Percentiles rank a stretch among this genome's conserved stretches.
These are phyloP conservation scores for Penicillium maclennaniae DNA, from an alignment of 495 filamentous ascomycete genomes.

Conservation along the genomic window DNA sequence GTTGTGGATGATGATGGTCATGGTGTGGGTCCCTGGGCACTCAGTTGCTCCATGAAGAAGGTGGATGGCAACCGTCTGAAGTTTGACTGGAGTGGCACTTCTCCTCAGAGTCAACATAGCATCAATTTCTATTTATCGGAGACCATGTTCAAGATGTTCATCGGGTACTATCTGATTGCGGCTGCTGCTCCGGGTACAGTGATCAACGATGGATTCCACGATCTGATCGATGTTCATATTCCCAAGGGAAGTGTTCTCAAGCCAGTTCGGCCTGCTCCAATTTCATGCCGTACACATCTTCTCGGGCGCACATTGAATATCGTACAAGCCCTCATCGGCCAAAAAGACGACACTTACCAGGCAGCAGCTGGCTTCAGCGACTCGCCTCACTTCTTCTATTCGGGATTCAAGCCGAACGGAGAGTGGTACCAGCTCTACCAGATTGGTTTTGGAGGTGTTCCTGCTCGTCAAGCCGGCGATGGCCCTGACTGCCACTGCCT, in stretches of 20 bases:
- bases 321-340: constrained; percentile 47
- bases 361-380: constrained; percentile 50
- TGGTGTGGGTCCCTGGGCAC: constrained; percentile 44
- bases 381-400: constrained; percentile 50
- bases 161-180: constrained; percentile 47
- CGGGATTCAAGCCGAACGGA: constrained; percentile 45
- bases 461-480: constrained; percentile 45
- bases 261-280: constrained; percentile 45
- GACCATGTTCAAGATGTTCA: constrained; percentile 53
- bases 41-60: constrained; percentile 47
- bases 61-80: constrained; percentile 29
- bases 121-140: constrained; percentile 50
- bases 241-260: constrained; percentile 44
- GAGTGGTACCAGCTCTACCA: constrained; percentile 52
- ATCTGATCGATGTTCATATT: constrained; percentile 45
- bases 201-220: constrained; percentile 48
- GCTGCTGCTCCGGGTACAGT: constrained; percentile 44
- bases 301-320: constrained; percentile 45
- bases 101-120: constrained; percentile 43
- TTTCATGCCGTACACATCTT: constrained; percentile 48
- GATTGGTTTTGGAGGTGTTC: constrained; percentile 50
- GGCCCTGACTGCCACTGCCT: constrained; percentile 50
- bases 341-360: constrained; percentile 44
- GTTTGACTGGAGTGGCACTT: constrained; percentile 48
- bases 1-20: constrained; percentile 53